These are phyloP conservation scores for Pythium vanterpoolii DNA, from an alignment of 352 stramenopile species.

Conservation along the genomic window DNA sequence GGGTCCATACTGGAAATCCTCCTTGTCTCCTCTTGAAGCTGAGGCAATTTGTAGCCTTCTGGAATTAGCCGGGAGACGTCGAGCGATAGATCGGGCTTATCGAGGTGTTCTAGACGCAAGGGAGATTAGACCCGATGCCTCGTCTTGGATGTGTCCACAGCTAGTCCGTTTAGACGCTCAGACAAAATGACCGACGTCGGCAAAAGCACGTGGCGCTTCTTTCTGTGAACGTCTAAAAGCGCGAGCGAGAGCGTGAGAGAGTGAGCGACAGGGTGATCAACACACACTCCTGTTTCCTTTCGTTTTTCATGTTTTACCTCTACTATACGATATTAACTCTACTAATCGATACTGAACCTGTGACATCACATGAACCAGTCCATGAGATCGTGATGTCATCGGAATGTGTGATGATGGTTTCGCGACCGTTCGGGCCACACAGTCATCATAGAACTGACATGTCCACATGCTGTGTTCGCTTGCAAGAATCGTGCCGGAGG, in stretches of 20 bases:
- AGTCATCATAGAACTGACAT: background rate
- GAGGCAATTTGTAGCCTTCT: no score
- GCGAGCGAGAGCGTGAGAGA: slow-evolving; percentile 4
- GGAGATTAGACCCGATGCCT: background rate
- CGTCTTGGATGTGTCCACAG: background rate
- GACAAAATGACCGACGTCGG: background rate
- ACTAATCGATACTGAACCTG: background rate
- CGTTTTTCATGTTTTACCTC: background rate
- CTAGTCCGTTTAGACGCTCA: background rate
- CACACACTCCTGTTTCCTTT: slow-evolving; percentile 1
- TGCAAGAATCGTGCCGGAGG: background rate
- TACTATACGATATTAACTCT: slow-evolving; percentile 1
- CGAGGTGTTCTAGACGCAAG: background rate
- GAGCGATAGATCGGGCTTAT: background rate
- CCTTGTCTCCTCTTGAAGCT: background rate
- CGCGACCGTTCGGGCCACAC: background rate
- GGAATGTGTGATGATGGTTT: background rate
- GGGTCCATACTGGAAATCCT: background rate
- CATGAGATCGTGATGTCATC: slow-evolving; percentile 3
- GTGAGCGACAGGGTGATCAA: slow-evolving; percentile 11
- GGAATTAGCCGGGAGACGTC: background rate
- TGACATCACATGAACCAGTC: background rate
- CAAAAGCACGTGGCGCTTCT: background rate
- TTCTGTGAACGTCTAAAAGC: slow-evolving; percentile 7
- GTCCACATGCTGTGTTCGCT: background rate